phyloP scores from a whole-genome alignment of 306 rosid species.

The Canavalia ensiformis region DNA sequence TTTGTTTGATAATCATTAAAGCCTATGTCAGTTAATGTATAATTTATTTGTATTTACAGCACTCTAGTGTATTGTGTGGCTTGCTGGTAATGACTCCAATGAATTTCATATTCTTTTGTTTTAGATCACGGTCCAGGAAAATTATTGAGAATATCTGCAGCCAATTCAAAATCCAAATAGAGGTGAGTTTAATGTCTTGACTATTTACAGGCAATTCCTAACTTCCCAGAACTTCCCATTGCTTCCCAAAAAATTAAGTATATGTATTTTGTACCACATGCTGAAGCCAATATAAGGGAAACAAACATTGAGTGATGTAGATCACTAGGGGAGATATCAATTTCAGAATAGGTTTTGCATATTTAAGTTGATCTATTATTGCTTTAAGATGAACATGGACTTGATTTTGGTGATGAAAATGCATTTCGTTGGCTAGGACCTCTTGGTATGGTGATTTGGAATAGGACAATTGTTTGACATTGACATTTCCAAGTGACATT shows the following conservation, averaged over 20 bases:
- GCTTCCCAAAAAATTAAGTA: background rate
- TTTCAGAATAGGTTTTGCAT: slow-evolving; percentile 23
- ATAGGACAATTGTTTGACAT: background rate
- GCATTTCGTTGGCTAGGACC: background rate
- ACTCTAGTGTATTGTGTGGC: background rate
- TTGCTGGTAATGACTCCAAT: slow-evolving; percentile 43
- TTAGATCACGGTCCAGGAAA: slow-evolving; percentile 83
- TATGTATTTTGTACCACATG: slow-evolving; percentile 25
- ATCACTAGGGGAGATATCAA: background rate
- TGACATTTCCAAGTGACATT: background rate
- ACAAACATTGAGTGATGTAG: slow-evolving; percentile 5
- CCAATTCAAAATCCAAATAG: slow-evolving; percentile 76
- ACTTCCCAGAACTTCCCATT: background rate
- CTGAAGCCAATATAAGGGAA: background rate
- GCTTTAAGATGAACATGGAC: background rate
- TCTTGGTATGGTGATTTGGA: slow-evolving; percentile 6
- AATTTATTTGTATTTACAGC: slow-evolving; percentile 34
- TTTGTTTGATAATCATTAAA: slow-evolving; percentile 10
- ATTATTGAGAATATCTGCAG: slow-evolving; percentile 71
- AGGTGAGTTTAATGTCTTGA: slow-evolving; percentile 60
- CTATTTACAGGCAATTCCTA: slow-evolving; percentile 21
- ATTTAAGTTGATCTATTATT: background rate
- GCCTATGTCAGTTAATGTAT: background rate
- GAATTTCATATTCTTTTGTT: slow-evolving; percentile 34
- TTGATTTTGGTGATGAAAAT: background rate